Base-by-base conservation (phyloP, 495 filamentous ascomycete species). In the Parachaetomium inaequale region DNA sequence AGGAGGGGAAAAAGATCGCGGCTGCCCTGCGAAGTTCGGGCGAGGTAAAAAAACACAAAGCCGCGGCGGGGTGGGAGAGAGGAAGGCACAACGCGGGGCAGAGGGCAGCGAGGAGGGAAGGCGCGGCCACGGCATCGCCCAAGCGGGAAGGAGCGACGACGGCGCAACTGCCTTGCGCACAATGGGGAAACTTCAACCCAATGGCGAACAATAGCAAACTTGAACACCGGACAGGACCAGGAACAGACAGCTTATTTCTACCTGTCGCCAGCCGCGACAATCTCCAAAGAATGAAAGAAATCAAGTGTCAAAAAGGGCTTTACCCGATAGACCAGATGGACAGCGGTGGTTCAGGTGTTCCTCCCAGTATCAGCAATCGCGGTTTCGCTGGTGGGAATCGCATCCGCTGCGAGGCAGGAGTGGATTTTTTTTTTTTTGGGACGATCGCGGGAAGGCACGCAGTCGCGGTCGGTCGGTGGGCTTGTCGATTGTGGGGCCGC, bases 241-340 rank as follows among this genome's bases (percentile, higher is more conserved):
- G n/a, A 26, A 21, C 26, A 1, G 28, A 25, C 51, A 46, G 19
- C 15, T 55, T 49, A 10, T 11, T 55, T 45, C 23, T 23, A n/a
- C 11, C 29, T 15, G 51, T 55, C 59, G 42, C 42, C 7, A 28
- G 3, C 7, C 6, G 17, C 59, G 59, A 55, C 59, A 55, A 28
- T 19, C 8, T 26, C 6, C 26, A 19, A 36, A 54, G 32, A n/a
- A 10, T 6, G 4, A 28, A 34, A 49, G 29, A 62, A 55, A 7
- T 21, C 4, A 49, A 47, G 11, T 15, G 51, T 62, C 51, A 17
- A 49, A 53, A 49, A 21, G 28, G 42, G 29, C 40, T 46, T 62
- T 62, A 62, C 59, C 59, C 19, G 29, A 36, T 34, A 26, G 59
- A 49, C 59, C 21, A 47, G 52, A 17, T 55, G 32, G 59, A 62